Conservation (phyloP, 2,329 filamentous ascomycete species). For the Dactylellina haptotyla region DNA sequence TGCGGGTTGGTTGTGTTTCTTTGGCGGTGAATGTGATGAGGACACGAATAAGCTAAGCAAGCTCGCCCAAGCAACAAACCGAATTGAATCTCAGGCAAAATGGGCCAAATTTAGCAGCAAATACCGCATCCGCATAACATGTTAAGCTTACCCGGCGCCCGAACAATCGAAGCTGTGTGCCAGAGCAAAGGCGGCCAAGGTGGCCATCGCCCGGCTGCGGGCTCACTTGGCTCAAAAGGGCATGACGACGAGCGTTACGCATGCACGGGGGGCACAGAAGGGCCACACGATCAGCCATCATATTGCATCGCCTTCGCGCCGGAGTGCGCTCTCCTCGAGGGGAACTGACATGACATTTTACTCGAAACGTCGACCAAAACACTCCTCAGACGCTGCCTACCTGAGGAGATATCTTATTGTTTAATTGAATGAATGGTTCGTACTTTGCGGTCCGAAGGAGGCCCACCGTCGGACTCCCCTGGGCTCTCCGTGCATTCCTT, state of each 20-base stretch:
- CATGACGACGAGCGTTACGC: conserved; percentile 54
- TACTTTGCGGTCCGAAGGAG: too few relatives aligned
- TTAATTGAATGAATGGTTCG: too few relatives aligned
- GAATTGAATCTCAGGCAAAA: not conserved
- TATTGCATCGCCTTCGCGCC: too few relatives aligned
- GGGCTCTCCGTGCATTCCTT: conserved; percentile 1
- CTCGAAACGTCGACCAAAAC: conserved; percentile 31
- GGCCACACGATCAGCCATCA: too few relatives aligned
- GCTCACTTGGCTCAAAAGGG: conserved; percentile 28
- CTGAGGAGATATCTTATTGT: too few relatives aligned
- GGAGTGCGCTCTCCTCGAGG: too few relatives aligned
- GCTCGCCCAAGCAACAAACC: conserved; percentile 12
- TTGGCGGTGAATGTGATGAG: conserved; percentile 48
- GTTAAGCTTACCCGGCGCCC: conserved; percentile 51
- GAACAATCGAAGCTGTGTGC: conserved; percentile 24
- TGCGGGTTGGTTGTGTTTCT: conserved; percentile 5
- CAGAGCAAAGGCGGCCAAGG: not conserved
- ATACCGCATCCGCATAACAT: conserved; percentile 36
- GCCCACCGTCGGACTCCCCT: not conserved
- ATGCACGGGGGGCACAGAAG: conserved; percentile 22
- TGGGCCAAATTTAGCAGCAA: conserved; percentile 48
- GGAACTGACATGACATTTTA: too few relatives aligned
- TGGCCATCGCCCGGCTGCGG: conserved; percentile 2
- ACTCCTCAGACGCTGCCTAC: conserved; percentile 30
- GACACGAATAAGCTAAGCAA: conserved; percentile 53